Percentiles rank a stretch among this genome's conserved stretches.
These are phyloP conservation scores for Mangifera indica DNA, from an alignment of 345 rosid genomes.

Conservation along the genomic window DNA sequence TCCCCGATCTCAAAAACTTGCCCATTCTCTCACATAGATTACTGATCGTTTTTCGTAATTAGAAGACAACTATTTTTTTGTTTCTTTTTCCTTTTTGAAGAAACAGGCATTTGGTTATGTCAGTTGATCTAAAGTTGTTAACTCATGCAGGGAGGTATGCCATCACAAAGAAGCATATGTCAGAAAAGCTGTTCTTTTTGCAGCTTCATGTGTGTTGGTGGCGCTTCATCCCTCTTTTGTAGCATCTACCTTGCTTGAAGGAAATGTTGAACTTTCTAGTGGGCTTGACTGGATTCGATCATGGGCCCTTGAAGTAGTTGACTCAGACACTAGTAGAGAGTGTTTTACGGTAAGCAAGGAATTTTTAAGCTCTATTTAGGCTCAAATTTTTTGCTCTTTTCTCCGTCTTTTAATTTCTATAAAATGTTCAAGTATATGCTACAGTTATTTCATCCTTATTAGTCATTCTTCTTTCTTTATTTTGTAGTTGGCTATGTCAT, in stretches of 20 bases:
- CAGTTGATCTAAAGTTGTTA: conserved; percentile 1
- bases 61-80: not conserved
- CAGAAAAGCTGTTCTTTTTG: conserved; percentile 82
- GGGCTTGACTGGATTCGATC: conserved; percentile 93
- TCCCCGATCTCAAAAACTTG: not conserved
- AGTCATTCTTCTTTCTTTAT: not conserved
- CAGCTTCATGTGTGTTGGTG: conserved; percentile 73
- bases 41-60: not conserved
- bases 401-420: not conserved
- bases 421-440: not conserved
- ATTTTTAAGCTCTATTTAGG: not conserved
- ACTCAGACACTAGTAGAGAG: conserved; percentile 79
- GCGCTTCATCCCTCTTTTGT: conserved; percentile 86
- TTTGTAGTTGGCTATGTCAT: conserved; percentile 78
- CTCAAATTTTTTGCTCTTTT: not conserved
- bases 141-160: conserved; percentile 69
- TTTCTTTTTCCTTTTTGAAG: not conserved
- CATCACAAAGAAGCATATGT: conserved; percentile 91
- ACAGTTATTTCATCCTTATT: no score
- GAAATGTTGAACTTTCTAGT: conserved; percentile 60
- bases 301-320: conserved; percentile 74
- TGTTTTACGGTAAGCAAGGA: conserved; percentile 67
- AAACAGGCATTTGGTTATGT: not conserved
- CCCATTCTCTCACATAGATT: not conserved
- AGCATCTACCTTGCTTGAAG: conserved; percentile 69